These are phyloP conservation scores for Penicillium cataractarum DNA, from an alignment of 495 filamentous ascomycete genomes.

Conservation along the genomic window DNA sequence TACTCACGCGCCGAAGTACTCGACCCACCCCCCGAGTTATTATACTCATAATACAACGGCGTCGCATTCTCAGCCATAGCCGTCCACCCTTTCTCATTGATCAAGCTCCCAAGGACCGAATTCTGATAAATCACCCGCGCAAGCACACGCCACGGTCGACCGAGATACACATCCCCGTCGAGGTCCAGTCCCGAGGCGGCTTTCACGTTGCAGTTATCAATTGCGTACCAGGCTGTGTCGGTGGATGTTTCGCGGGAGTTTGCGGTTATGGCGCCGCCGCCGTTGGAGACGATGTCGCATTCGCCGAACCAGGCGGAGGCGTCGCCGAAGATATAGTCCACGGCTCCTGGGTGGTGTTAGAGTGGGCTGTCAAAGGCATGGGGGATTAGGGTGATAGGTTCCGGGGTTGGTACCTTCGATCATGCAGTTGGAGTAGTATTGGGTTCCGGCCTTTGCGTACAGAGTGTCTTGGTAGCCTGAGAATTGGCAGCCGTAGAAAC, in stretches of 20 bases:
- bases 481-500: slow-evolving; percentile 63
- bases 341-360: slow-evolving; percentile 26
- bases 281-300: slow-evolving; percentile 60
- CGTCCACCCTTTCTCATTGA: slow-evolving; percentile 66
- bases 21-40: slow-evolving; percentile 61
- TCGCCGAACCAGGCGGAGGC: slow-evolving; percentile 66
- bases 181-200: slow-evolving; percentile 51
- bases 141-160: slow-evolving; percentile 67
- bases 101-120: slow-evolving; percentile 54
- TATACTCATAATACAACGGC: slow-evolving; percentile 60
- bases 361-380: background rate
- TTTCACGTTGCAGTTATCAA: slow-evolving; percentile 59
- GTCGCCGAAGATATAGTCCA: slow-evolving; percentile 72
- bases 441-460: slow-evolving; percentile 57
- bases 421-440: slow-evolving; percentile 59
- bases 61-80: slow-evolving; percentile 48
- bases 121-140: slow-evolving; percentile 69
- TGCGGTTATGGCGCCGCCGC: slow-evolving; percentile 56
- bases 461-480: slow-evolving; percentile 68
- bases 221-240: slow-evolving; percentile 64
- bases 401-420: slow-evolving; percentile 53
- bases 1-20: slow-evolving; percentile 59
- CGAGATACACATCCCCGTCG: slow-evolving; percentile 62
- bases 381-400: background rate
- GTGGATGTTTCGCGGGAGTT: slow-evolving; percentile 55